Conservation (phyloP, 2,329 filamentous ascomycete genomes). For the Fusarium papillatum region DNA sequence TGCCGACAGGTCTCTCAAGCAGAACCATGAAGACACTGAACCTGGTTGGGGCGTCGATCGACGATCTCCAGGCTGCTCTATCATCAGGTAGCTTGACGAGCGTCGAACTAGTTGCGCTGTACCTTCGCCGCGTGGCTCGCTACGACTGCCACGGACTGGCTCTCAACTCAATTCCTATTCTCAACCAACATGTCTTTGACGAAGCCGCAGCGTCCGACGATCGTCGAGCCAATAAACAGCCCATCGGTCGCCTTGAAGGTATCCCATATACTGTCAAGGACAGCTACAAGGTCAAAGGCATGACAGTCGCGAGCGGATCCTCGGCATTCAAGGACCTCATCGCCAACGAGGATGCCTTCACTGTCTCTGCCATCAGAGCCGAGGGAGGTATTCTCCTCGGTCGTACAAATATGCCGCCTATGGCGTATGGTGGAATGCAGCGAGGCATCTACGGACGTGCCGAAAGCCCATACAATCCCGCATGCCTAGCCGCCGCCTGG, state of each 20-base stretch:
- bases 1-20: background rate
- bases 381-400: constrained; percentile 50
- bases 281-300: constrained; percentile 65
- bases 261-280: constrained; percentile 71
- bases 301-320: constrained; percentile 66
- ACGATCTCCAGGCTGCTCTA: constrained; percentile 42
- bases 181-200: background rate
- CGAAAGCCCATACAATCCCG: constrained; percentile 67
- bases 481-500: constrained; percentile 67
- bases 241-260: constrained; percentile 57
- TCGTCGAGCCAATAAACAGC: constrained; percentile 17
- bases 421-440: constrained; percentile 71
- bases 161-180: constrained; percentile 14
- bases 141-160: constrained; percentile 40
- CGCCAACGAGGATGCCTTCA: constrained; percentile 65
- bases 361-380: constrained; percentile 50
- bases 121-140: constrained; percentile 40
- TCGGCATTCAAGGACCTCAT: constrained; percentile 64
- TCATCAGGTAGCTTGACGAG: constrained; percentile 29
- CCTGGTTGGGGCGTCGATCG: constrained; percentile 43
- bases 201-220: background rate
- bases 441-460: constrained; percentile 68
- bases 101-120: constrained; percentile 43
- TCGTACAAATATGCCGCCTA: constrained; percentile 69
- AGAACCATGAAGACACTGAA: constrained; percentile 8